Percentiles rank a stretch among this genome's conserved stretches.
These are phyloP conservation scores for Exophiala lecanii-corni DNA, from an alignment of 2,329 filamentous ascomycete species.

Conservation along the genomic window DNA sequence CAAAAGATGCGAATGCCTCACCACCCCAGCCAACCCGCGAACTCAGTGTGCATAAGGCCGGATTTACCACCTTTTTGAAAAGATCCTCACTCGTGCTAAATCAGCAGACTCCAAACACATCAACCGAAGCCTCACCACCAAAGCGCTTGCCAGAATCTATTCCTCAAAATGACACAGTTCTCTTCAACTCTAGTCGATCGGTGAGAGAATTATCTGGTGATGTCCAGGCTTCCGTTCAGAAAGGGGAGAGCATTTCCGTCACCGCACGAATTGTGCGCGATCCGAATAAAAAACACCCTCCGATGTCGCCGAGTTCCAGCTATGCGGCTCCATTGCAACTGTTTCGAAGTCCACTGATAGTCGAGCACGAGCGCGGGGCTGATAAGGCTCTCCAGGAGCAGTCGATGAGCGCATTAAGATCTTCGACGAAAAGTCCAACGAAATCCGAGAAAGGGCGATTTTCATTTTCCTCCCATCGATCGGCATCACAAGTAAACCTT, in stretches of 20 bases:
- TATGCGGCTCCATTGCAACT: conserved; percentile 36
- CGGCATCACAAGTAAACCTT: conserved; percentile 30
- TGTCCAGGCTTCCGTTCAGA: conserved; percentile 14
- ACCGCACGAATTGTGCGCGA: conserved; percentile 75
- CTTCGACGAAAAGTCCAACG: conserved; percentile 19
- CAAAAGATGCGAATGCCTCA: conserved; percentile 24
- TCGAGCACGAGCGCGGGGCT: conserved; percentile 59
- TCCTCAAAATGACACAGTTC: conserved; percentile 6
- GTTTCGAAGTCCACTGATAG: conserved; percentile 54
- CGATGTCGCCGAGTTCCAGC: conserved; percentile 18
- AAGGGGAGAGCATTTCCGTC: conserved; percentile 73
- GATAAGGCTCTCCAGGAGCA: conserved; percentile 19
- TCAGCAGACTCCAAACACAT: conserved; percentile 29
- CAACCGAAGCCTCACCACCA: conserved; percentile 26
- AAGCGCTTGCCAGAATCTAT: conserved; percentile 13
- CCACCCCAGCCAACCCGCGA: conserved; percentile 29
- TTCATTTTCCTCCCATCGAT: conserved; percentile 39
- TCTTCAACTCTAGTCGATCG: conserved; percentile 2
- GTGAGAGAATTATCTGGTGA: conserved; percentile 9
- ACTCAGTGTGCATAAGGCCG: conserved; percentile 27
- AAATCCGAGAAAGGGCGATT: conserved; percentile 34
- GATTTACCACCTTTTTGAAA: conserved; percentile 28
- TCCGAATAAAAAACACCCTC: conserved; percentile 30
- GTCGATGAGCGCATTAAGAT: conserved; percentile 16
- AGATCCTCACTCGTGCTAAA: conserved; percentile 28